Base-by-base conservation (phyloP, 768 basidiomycete species). In the Amyloporia xantha region DNA sequence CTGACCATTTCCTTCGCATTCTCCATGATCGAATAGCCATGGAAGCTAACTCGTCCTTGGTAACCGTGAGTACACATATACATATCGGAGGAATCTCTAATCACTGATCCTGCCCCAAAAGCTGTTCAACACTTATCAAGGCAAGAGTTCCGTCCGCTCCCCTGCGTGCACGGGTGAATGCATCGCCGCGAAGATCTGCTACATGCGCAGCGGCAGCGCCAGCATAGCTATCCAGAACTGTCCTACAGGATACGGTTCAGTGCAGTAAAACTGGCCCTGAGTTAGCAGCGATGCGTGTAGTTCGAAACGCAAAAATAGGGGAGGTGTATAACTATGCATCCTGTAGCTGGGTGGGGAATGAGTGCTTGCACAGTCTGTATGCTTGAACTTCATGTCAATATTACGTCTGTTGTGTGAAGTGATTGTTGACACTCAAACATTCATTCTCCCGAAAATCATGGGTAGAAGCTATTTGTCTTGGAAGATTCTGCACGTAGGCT, bases 161-260 rank as follows among this genome's bases (percentile, higher is more conserved):
- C 59, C 65, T 13, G 49, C 79, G 11, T 90, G 86, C 62, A 79
- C 74, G 0, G 79, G 75, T 15, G 70, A 74, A 13, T 90, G 86
- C 55, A 59, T 70, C n/a, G 52, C 62, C 1, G 87, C 87, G 20
- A 87, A 77, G 64, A 80, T 89, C 37, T 88, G 84, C 59, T 86
- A 86, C 55, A 83, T 87, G 15, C 76, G 86, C 23, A 86, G 84
- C 59, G 87, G 83, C 20, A 87, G 85, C 35, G 76, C 76, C 1
- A 69, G 73, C 21, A 71, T 89, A 48, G 82, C 76, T 17, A 61
- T 59, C 51, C 65, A 79, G 59, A 86, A 82, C 57, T 89, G 86
- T 56, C 59, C 56, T 5, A 59, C 48, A 15, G 86, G 84, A 2
- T 85, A 82, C 54, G 86, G 82, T 26, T 86, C 84, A 35, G 79